Percentiles rank a stretch among this genome's conserved stretches.
Conservation (phyloP, 345 rosid genomes). For the Acer campestre region DNA sequence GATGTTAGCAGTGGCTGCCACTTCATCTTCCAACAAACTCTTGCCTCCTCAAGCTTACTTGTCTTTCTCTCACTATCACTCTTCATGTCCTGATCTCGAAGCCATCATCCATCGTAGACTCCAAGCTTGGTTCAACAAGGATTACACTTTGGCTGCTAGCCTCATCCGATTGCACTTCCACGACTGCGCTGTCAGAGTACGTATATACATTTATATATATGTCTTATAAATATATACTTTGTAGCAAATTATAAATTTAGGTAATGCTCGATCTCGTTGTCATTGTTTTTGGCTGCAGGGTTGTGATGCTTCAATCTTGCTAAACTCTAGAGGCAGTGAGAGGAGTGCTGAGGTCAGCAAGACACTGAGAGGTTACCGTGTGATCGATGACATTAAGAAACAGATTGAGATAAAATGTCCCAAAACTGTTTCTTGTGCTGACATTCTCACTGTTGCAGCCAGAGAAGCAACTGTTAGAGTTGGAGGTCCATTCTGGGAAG, state of each 20-base stretch:
- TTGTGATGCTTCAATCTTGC: slow-evolving; percentile 42
- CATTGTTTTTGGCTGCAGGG: slow-evolving; percentile 22
- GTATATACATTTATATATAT: no score
- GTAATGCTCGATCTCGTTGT: no score
- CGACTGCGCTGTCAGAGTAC: slow-evolving; percentile 39
- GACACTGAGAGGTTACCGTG: slow-evolving; percentile 30
- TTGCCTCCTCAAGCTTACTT: slow-evolving; percentile 7
- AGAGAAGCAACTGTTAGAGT: slow-evolving; percentile 41
- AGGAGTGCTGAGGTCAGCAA: slow-evolving; percentile 30
- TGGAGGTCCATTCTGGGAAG: slow-evolving; percentile 40
- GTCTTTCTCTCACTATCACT: slow-evolving; percentile 28
- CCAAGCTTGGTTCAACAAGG: slow-evolving; percentile 22
- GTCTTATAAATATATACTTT: no score
- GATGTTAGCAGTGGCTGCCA: no score
- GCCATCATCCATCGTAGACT: slow-evolving; percentile 29
- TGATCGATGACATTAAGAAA: slow-evolving; percentile 39
- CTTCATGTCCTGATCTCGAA: slow-evolving; percentile 37
- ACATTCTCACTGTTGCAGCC: slow-evolving; percentile 43
- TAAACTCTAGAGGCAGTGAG: slow-evolving; percentile 34
- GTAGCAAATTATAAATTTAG: no score
- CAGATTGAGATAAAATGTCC: slow-evolving; percentile 35
- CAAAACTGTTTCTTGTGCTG: slow-evolving; percentile 42
- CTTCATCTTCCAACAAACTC: background rate
- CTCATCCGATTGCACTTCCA: slow-evolving; percentile 47
- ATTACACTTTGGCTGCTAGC: slow-evolving; percentile 36